These are phyloP conservation scores for Dioscorea zingiberensis DNA, from an alignment of 106 monocot species.

Conservation along the genomic window DNA sequence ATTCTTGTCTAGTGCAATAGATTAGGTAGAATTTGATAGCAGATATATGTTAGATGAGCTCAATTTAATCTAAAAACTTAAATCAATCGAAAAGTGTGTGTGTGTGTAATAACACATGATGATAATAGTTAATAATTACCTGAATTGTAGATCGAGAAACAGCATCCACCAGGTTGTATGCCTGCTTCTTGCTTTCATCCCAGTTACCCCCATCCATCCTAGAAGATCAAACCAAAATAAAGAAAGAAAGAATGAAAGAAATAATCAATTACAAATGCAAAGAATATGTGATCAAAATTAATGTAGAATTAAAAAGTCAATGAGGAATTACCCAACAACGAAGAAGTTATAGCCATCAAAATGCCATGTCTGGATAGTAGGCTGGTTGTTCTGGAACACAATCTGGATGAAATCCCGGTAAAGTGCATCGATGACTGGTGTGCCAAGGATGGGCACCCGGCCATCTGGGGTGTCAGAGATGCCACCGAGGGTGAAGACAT, in stretches of 20 bases:
- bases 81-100: too few species aligned
- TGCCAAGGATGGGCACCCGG: not conserved
- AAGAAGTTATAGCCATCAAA: conserved; percentile 24
- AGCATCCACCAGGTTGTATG: conserved; percentile 41
- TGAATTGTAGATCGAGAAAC: conserved; percentile 28
- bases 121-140: conserved; percentile 20
- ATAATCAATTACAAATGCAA: not conserved
- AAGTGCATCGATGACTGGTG: conserved; percentile 21
- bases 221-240: not conserved
- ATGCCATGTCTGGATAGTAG: conserved; percentile 21
- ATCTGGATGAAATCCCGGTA: conserved; percentile 31
- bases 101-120: too few species aligned
- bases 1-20: too few species aligned
- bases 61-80: too few species aligned
- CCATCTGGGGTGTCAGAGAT: conserved; percentile 8
- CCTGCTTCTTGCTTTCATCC: conserved; percentile 8
- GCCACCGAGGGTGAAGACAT: conserved; percentile 9
- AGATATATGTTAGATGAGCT: too few species aligned
- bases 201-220: conserved; percentile 30
- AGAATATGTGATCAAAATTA: not conserved
- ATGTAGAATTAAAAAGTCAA: not conserved
- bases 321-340: conserved; percentile 21
- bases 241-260: too few species aligned
- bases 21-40: too few species aligned
- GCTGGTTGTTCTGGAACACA: conserved; percentile 29